Percentiles rank a stretch among this genome's conserved stretches.
Evolutionary conservation across 352 stramenopile genomes (phyloP).

Genomic region (Pythium scleroteichum): DNA sequence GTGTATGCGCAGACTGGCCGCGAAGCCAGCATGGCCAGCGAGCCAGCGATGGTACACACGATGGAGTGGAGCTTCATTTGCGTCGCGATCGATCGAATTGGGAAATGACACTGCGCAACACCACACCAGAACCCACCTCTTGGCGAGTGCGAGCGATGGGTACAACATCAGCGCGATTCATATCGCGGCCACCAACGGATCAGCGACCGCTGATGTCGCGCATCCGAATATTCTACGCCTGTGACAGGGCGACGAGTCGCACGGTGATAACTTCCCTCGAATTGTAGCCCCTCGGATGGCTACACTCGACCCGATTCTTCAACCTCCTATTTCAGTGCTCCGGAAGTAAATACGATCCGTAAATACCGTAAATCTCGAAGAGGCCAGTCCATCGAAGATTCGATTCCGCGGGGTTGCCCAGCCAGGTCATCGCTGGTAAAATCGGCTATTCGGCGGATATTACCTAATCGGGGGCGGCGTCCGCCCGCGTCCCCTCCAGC

Average conservation of each 20-base stretch:
- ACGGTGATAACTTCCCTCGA: not conserved
- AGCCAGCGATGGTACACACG: not conserved
- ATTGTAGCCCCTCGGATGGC: not conserved
- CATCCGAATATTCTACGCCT: too few relatives aligned
- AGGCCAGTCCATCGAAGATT: not conserved
- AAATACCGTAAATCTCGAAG: not conserved
- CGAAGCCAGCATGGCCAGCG: not conserved
- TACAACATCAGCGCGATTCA: not conserved
- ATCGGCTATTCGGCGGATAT: not conserved
- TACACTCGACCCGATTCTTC: not conserved
- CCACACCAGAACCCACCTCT: too few relatives aligned
- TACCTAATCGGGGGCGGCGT: not conserved
- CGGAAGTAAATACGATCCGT: slow-evolving; percentile 1
- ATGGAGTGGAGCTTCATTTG: not conserved
- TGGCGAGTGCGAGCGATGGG: too few relatives aligned
- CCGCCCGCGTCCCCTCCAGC: not conserved
- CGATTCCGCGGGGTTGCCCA: not conserved
- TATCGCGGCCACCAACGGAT: not conserved
- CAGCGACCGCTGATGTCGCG: not conserved
- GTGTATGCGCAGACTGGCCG: slow-evolving; percentile 33
- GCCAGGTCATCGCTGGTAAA: too few relatives aligned
- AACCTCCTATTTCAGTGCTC: not conserved
- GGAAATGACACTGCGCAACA: too few relatives aligned
- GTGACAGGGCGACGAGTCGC: not conserved
- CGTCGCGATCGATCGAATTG: not conserved